Evolutionary conservation across 345 rosid species (phyloP).

Genomic region (Arabidopsis arenosa): DNA sequence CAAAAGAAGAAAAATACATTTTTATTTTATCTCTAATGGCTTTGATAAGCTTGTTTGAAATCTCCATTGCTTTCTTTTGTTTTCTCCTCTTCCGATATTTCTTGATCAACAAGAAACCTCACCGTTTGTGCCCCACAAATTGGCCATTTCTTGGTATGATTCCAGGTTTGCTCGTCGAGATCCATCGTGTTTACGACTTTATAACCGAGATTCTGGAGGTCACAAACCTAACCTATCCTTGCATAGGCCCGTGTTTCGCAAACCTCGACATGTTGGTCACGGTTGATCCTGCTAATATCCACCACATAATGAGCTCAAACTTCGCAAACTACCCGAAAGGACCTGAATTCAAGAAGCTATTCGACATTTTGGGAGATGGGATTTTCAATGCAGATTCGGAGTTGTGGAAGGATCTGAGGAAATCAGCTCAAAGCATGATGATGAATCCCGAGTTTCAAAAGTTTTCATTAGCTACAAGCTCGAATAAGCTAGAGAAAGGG

Average conservation of each 20-base stretch:
- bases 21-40: constrained; percentile 33
- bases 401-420: constrained; percentile 46
- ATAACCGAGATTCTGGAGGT: constrained; percentile 34
- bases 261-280: constrained; percentile 44
- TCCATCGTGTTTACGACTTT: constrained; percentile 46
- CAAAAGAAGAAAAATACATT: background rate
- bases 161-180: constrained; percentile 32
- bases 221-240: constrained; percentile 35
- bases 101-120: constrained; percentile 35
- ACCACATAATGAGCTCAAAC: constrained; percentile 47
- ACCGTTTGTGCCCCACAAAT: constrained; percentile 30
- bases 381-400: constrained; percentile 53
- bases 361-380: constrained; percentile 51
- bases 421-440: constrained; percentile 41
- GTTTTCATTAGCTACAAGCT: constrained; percentile 40
- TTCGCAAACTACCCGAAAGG: constrained; percentile 49
- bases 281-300: constrained; percentile 48
- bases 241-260: constrained; percentile 36
- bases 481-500: constrained; percentile 35
- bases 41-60: constrained; percentile 37
- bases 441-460: constrained; percentile 37
- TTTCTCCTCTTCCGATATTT: constrained; percentile 29
- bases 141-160: constrained; percentile 49
- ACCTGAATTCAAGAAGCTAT: constrained; percentile 44
- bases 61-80: constrained; percentile 41